phyloP scores from a whole-genome alignment of 2,329 filamentous ascomycete species.

The Juglanconis sp. region DNA sequence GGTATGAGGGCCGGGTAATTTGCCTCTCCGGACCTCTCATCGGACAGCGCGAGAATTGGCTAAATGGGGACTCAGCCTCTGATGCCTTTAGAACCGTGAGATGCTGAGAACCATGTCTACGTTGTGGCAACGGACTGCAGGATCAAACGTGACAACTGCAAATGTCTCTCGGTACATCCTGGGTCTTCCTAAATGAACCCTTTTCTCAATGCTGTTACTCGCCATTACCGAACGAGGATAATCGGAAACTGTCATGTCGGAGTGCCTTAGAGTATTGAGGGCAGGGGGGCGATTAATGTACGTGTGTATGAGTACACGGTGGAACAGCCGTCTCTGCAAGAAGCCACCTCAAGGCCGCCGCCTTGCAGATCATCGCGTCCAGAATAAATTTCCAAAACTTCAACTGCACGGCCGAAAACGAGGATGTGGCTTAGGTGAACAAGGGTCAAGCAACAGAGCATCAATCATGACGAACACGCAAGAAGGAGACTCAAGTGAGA shows the following conservation, averaged over 20 bases:
- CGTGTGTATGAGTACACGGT: too few species aligned
- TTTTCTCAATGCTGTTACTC: too few species aligned
- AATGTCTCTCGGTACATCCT: neutral
- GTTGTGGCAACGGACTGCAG: neutral
- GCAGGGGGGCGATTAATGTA: too few species aligned
- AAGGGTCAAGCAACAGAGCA: neutral
- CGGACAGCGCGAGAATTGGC: neutral
- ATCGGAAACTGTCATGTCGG: too few species aligned
- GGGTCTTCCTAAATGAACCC: neutral
- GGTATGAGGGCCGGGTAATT: neutral
- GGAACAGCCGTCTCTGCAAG: too few species aligned
- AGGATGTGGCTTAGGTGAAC: neutral
- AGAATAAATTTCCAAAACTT: neutral
- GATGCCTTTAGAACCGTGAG: neutral
- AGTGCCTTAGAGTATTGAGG: too few species aligned
- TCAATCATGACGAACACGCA: neutral
- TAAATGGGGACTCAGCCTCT: neutral
- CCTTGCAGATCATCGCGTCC: neutral
- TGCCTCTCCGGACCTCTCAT: neutral
- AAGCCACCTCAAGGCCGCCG: neutral
- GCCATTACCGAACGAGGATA: too few species aligned
- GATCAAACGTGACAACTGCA: neutral
- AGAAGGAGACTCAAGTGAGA: neutral
- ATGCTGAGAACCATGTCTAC: neutral
- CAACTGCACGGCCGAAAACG: neutral